Evolutionary conservation across 805 yeast genomes (phyloP), one percentile per base, ranked within the genome.

Genomic region (Barnettozyma sp.): DNA sequence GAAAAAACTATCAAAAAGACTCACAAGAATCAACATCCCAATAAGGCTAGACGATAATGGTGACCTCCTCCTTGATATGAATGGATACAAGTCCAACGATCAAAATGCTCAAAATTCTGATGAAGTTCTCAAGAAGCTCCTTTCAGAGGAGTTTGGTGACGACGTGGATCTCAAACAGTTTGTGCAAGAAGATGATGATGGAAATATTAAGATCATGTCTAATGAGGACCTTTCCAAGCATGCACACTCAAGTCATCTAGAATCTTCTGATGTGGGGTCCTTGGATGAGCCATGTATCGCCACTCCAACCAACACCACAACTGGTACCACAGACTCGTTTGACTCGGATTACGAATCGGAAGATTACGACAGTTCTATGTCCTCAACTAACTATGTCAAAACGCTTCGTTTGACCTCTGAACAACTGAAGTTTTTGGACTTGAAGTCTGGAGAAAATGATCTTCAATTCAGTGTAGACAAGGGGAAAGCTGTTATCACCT

Each of bases 331-430:
- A 12, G 36, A 33, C 23, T 33, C 36, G 4, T 36, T 23, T 25
- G 34, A 37, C 13, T 28, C 30, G 8, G 35, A 36, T 8, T 31
- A 25, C 12, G 40, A 37, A 23, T 33, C 35, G 3, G 29, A 27
- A 13, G 39, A 39, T 12, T 16, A 32, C 4, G 22, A 34, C n/a
- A 33, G 45, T 8, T 21, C 46, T n/a, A n/a, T 36, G 7, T 40
- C 47, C 4, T 39, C 51, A 1, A 42, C 47, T 12, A 66, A 66
- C 22, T 87, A 71, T 55, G 92, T 87, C 55, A 88, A 86, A 54
- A 90, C 97, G 0, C 67, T 92, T 35, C 71, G 98, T 51, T 68
- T 92, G 34, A 87, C 97, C 0, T 82, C 94, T 2, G 97, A 90
- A 33, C 97, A 88, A 60, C 66, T 92, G 44, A 75, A 74, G 45